A percentile compares a stretch with the other conserved stretches of the same genome.
Evolutionary conservation across 129 eudicot genomes (phyloP).

Genomic region (Flaveria ramosissima): DNA sequence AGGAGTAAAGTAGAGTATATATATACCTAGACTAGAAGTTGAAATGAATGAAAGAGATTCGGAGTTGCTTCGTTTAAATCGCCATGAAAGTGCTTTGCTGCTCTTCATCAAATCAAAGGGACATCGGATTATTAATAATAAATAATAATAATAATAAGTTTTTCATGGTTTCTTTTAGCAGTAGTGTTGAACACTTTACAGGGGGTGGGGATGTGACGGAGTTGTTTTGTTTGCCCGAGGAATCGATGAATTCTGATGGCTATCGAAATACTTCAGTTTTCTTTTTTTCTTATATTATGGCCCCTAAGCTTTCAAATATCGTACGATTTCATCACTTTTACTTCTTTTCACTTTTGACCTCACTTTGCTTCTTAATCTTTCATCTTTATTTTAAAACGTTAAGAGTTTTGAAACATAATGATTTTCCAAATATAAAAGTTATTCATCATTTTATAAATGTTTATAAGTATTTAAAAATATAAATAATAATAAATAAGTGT

Average conservation of each 20-base stretch:
- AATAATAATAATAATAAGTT: not conserved
- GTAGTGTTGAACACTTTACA: slow-evolving; percentile 8
- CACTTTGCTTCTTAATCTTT: not conserved
- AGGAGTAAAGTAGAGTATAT: slow-evolving; percentile 3
- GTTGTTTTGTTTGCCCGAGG: slow-evolving; percentile 25
- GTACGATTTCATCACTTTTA: not conserved
- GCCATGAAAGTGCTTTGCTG: slow-evolving; percentile 24
- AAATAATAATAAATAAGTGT: too few species aligned
- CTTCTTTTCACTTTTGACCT: not conserved
- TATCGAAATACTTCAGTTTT: not conserved
- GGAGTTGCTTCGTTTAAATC: slow-evolving; percentile 35
- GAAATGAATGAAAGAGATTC: slow-evolving; percentile 21
- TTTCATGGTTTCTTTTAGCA: slow-evolving; percentile 4
- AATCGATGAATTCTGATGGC: not conserved
- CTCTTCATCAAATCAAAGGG: slow-evolving; percentile 17
- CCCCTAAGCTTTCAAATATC: not conserved
- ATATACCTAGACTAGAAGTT: slow-evolving; percentile 26
- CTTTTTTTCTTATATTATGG: not conserved
- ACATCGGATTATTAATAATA: slow-evolving; percentile 19
- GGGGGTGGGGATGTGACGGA: slow-evolving; percentile 1
- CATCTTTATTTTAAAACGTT: too few species aligned
- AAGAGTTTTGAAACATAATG: too few species aligned
- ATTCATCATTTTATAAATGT: too few species aligned
- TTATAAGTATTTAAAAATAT: too few species aligned
- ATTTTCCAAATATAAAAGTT: too few species aligned